Percentiles rank a stretch among this genome's conserved stretches.
Evolutionary conservation across 371 early-diverging fungal species (phyloP).

Genomic region (Thermomucor indicae-seudaticae): DNA sequence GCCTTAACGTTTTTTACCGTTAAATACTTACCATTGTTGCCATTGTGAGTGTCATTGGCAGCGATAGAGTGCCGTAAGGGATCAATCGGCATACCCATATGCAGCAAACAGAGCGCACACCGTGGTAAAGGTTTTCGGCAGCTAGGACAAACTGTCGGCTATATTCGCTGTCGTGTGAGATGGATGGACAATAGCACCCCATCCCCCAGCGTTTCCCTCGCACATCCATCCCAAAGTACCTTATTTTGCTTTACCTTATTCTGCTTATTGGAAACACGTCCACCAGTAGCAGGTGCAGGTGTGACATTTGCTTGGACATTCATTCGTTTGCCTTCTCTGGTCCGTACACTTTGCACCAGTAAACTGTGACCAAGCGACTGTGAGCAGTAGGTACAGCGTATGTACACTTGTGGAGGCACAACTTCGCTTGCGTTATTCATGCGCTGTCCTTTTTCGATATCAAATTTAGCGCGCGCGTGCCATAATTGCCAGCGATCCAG

Average conservation of each 20-base stretch:
- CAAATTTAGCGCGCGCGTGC: slow-evolving; percentile 80
- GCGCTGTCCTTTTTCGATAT: slow-evolving; percentile 76
- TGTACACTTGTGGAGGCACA: slow-evolving; percentile 78
- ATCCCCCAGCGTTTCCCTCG: not conserved
- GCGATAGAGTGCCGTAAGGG: slow-evolving; percentile 38
- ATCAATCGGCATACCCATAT: slow-evolving; percentile 78
- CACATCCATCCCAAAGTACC: not conserved
- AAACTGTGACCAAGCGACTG: slow-evolving; percentile 70
- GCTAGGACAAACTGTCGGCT: slow-evolving; percentile 75
- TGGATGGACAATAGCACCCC: not conserved
- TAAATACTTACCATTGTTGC: slow-evolving; percentile 22
- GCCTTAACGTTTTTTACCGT: not conserved
- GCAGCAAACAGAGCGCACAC: slow-evolving; percentile 89
- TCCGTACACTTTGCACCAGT: slow-evolving; percentile 50
- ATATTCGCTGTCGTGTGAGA: too few species aligned
- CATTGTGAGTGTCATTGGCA: slow-evolving; percentile 44
- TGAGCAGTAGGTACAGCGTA: slow-evolving; percentile 88
- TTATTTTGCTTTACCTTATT: too few species aligned
- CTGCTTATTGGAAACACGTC: too few species aligned
- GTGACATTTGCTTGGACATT: slow-evolving; percentile 45
- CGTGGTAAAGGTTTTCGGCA: slow-evolving; percentile 88
- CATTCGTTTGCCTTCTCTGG: slow-evolving; percentile 53
- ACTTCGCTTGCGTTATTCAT: slow-evolving; percentile 54
- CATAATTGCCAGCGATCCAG: slow-evolving; percentile 89
- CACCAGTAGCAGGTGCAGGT: slow-evolving; percentile 20